Evolutionary conservation across 2,329 filamentous ascomycete species (phyloP), one percentile per base, ranked within the genome.

Genomic region (Scedosporium minutisporum): DNA sequence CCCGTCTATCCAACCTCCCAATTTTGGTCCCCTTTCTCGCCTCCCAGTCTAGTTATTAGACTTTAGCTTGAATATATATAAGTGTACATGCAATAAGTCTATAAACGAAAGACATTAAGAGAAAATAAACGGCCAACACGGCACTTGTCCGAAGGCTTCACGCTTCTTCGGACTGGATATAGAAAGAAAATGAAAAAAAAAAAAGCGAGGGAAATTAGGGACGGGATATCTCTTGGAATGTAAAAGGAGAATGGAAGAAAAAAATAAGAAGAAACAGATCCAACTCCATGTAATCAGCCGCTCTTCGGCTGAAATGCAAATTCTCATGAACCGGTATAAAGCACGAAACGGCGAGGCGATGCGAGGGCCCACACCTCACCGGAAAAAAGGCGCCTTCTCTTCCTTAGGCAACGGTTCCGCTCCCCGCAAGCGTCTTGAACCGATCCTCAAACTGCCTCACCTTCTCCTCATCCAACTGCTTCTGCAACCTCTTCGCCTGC

Each of bases 401-500:
- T 5, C 18, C 21, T 55, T 57, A 62, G 67, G 61, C 70, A 60
- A 61, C 69, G 58, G 63, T 67, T 64, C 68, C 67, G 65, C 68
- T 68, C 23, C 51, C 2, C 7, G 51, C 51, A 44, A 76, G 68
- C 57, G 73, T 69, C 67, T 69, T 71, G 65, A 77, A 75, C 53
- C 73, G 70, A 3, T 74, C 71, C 65, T 76, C 72, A 64, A 76
- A 75, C 53, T 76, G 75, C 70, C 82, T 82, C 66, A 86, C 78
- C 68, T 83, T 82, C 75, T 90, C 87, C 63, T 80, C 78, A 64
- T 85, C 80, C 64, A 93, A 83, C 66, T 86, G 78, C 63, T 80
- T 81, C 71, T 92, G 87, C 60, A 95, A 79, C 69, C 79, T 82
- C 68, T 84, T 82, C 63, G 90, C 92, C 73, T 89, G 83, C 60